Base-by-base conservation (phyloP, 345 rosid species). In the Alliaria petiolata region DNA sequence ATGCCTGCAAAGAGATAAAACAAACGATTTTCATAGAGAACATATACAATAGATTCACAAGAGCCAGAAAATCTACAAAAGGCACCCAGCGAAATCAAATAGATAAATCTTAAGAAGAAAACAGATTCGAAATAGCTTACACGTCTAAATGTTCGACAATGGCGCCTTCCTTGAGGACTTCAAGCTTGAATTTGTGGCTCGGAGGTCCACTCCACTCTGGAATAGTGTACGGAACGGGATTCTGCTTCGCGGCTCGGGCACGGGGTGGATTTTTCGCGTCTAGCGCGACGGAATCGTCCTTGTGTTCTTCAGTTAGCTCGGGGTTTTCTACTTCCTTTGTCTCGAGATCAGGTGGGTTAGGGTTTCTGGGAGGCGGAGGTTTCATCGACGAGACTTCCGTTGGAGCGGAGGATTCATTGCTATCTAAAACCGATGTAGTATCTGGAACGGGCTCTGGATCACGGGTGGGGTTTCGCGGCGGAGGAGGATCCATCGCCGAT, bases 201-300 rank as follows among this genome's bases (percentile, higher is more conserved):
- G 96, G 96, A 7, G 89, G 81, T 2, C 87, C 95, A 75, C 96
- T 89, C 98, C 99, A 95, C 52, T 84, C 88, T 36, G 99, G 99
- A 22, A 91, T 85, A 60, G 81, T 76, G 80, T 95, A 91, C 8
- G 98, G 98, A 38, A 89, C 96, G 8, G 76, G 71, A 54, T 33
- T 66, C 52, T 62, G 73, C 80, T 72, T 58, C 53, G 49, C 51
- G 45, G 71, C 7, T 58, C 62, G 67, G 5, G 22, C 70, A 16
- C 46, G 70, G 20, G 74, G 54, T 13, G 62, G 44, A 3, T 45
- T 69, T 6, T 28, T 4, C 22, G 69, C 76, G 52, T 59, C 66
- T 54, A 55, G 42, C 17, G 39, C 0, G n/a, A 55, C 55, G 5
- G 80, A 77, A 38, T 59, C 60, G 0, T 68, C 61, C 6, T 44